Evolutionary conservation across 2,329 filamentous ascomycete genomes (phyloP).

Genomic region (Phoma sp.): DNA sequence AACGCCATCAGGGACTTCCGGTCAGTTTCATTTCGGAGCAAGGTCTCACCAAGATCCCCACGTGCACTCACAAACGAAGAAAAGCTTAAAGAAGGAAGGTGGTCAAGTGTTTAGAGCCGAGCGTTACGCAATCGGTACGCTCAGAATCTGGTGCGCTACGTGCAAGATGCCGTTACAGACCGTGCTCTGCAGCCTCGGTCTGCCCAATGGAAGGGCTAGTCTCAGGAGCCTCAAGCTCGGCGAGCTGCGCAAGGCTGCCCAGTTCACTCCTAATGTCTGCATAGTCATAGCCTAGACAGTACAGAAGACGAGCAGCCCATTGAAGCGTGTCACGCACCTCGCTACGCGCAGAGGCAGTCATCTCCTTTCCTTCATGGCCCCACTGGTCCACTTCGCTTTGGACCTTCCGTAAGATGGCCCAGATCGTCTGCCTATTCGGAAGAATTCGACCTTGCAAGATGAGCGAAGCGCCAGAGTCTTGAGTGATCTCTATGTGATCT

Average conservation of each 20-base stretch:
- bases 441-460: slow-evolving; percentile 37
- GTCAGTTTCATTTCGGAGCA: background rate
- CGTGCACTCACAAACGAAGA: slow-evolving; percentile 7
- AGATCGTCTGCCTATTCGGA: slow-evolving; percentile 43
- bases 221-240: slow-evolving; percentile 38
- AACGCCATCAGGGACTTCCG: slow-evolving; percentile 24
- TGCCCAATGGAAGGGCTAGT: slow-evolving; percentile 18
- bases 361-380: slow-evolving; percentile 17
- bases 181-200: slow-evolving; percentile 16
- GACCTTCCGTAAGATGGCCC: slow-evolving; percentile 41
- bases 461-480: slow-evolving; percentile 36
- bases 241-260: slow-evolving; percentile 38
- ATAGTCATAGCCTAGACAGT: slow-evolving; percentile 41
- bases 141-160: slow-evolving; percentile 19
- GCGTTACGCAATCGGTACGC: slow-evolving; percentile 28
- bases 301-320: slow-evolving; percentile 40
- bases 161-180: slow-evolving; percentile 26
- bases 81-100: slow-evolving; percentile 15
- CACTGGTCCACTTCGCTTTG: slow-evolving; percentile 39
- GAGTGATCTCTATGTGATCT: slow-evolving; percentile 37
- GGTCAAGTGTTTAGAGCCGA: slow-evolving; percentile 3
- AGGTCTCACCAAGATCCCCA: slow-evolving; percentile 9
- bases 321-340: slow-evolving; percentile 36
- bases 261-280: slow-evolving; percentile 42
- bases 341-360: slow-evolving; percentile 20